These are phyloP conservation scores for Pleurotus tuoliensis DNA, from an alignment of 768 basidiomycete species.

Conservation along the genomic window DNA sequence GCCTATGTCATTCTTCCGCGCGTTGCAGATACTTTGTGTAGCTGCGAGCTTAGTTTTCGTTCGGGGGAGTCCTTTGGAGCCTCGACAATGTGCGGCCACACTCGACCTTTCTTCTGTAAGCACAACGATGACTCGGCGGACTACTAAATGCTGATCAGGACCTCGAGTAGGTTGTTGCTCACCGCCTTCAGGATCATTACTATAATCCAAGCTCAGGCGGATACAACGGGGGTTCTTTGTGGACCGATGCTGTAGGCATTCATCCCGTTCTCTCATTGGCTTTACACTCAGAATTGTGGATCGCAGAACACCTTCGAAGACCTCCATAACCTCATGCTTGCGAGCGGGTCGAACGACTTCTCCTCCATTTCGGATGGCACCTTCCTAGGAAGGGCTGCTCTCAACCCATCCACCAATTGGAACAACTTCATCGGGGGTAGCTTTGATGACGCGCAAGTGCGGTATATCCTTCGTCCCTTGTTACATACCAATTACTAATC, in stretches of 20 bases:
- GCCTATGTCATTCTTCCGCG: no score
- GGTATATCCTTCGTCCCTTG: not conserved
- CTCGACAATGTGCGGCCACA: not conserved
- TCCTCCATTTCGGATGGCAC: slow-evolving; percentile 38
- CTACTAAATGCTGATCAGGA: not conserved
- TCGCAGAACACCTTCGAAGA: slow-evolving; percentile 52
- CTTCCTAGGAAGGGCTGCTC: slow-evolving; percentile 40
- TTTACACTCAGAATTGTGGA: not conserved
- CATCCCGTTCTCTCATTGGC: not conserved
- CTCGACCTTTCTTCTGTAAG: not conserved
- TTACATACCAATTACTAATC: not conserved
- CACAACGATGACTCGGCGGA: not conserved
- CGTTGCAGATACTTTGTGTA: no score
- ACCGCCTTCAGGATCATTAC: slow-evolving; percentile 34
- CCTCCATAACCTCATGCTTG: slow-evolving; percentile 56
- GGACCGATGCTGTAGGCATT: slow-evolving; percentile 47
- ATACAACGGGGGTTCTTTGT: slow-evolving; percentile 47
- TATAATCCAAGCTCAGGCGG: slow-evolving; percentile 35
- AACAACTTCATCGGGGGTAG: slow-evolving; percentile 37
- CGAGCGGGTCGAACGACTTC: slow-evolving; percentile 38
- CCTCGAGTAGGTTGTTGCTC: slow-evolving; percentile 25
- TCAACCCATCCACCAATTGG: slow-evolving; percentile 40
- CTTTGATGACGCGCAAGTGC: slow-evolving; percentile 49
- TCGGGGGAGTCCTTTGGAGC: not conserved
- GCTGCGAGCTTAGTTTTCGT: not conserved